These are phyloP conservation scores for Daldinia sp. DNA, from an alignment of 2,329 filamentous ascomycete species.

Conservation along the genomic window DNA sequence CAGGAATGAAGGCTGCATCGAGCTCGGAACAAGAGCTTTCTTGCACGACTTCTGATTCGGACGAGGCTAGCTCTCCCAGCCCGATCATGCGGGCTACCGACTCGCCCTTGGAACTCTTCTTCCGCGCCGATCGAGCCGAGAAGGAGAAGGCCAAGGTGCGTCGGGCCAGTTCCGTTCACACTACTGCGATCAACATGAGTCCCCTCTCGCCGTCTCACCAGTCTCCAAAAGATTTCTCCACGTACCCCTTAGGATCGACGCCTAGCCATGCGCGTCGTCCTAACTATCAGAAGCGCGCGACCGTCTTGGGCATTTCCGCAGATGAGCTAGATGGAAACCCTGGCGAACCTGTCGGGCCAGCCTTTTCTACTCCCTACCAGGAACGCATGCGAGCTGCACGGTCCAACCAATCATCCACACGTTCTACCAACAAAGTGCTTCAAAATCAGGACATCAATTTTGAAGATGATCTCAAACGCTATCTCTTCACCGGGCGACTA, in stretches of 20 bases:
- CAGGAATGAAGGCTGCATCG: slow-evolving; percentile 54
- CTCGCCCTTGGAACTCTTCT: slow-evolving; percentile 89
- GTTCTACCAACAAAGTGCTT: slow-evolving; percentile 31
- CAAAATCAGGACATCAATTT: slow-evolving; percentile 43
- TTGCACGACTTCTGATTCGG: slow-evolving; percentile 61
- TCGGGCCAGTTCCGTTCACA: slow-evolving; percentile 60
- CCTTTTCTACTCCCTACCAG: slow-evolving; percentile 72
- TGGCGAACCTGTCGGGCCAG: slow-evolving; percentile 65
- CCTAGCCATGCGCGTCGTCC: slow-evolving; percentile 44
- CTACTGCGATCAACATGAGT: slow-evolving; percentile 50
- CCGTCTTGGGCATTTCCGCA: slow-evolving; percentile 67
- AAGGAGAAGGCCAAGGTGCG: slow-evolving; percentile 73
- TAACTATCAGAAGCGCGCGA: slow-evolving; percentile 52
- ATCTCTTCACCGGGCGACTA: slow-evolving; percentile 57
- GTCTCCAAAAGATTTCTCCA: slow-evolving; percentile 48
- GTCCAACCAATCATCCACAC: slow-evolving; percentile 41
- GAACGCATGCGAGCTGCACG: slow-evolving; percentile 67
- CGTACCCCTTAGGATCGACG: slow-evolving; percentile 47
- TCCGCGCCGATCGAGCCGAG: slow-evolving; percentile 84
- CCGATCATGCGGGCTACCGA: slow-evolving; percentile 55
- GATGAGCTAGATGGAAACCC: slow-evolving; percentile 72
- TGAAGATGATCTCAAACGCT: slow-evolving; percentile 64
- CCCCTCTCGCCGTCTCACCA: slow-evolving; percentile 62
- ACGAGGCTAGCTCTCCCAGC: slow-evolving; percentile 57
- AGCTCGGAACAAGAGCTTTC: slow-evolving; percentile 56